Base-by-base conservation (phyloP, 768 basidiomycete species). In the Naganishia kalamii region DNA sequence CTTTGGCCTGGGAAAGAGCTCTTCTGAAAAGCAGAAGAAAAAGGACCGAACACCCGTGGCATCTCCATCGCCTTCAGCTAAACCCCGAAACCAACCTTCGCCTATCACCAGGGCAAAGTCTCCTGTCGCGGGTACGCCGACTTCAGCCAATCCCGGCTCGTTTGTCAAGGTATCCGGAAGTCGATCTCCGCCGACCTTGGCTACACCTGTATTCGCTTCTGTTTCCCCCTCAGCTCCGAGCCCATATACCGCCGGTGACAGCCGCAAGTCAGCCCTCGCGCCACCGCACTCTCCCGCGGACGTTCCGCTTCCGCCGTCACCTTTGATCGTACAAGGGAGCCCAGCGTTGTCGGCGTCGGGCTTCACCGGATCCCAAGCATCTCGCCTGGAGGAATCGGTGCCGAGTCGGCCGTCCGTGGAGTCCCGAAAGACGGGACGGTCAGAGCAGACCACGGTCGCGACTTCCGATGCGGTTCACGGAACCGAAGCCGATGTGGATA, bases 241-340 rank as follows among this genome's bases (percentile, higher is more conserved):
- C 10, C 35, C 23, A 13, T 40, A 33, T 3, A 7, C 54, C 37
- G n/a, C 35, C 4, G 10, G 4, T 23, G 3, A 35, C 1, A 15
- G 8, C 4, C 37, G 10, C 1, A 19, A 27, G 13, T 19, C 23
- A n/a, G 23, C 37, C 6, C 15, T 57, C 13, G 35, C 32, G 8
- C n/a, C 37, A 25, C 33, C 27, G 5, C 17, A 35, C 7, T 17
- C 35, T 2, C 54, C 54, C n/a, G 54, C 54, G 27, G 54, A 57
- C 23, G 27, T 57, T 40, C 54, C 54, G 5, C 54, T 57, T 19
- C 54, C 54, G 13, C 54, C 54, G 6, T 57, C 54, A 6, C 54
- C 54, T 17, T 40, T 40, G 21, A 33, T 57, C 12, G 29, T 21
- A 15, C 54, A 57, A 41, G 54, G 40, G 35, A 57, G 54, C 23